phyloP scores from a whole-genome alignment of 345 rosid genomes.

The Citrus hindsii region DNA sequence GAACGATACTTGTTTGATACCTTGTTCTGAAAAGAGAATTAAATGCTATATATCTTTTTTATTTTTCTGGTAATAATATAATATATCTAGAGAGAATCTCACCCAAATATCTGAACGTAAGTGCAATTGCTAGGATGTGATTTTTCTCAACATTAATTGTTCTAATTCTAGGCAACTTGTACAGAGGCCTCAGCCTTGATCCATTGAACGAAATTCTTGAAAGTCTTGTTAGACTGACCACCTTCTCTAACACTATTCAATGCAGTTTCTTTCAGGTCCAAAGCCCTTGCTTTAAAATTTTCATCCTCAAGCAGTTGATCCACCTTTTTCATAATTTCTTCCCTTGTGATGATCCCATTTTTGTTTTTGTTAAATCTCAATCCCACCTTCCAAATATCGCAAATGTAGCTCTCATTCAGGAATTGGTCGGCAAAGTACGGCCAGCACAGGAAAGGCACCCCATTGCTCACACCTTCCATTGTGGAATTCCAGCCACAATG shows the following conservation, averaged over 20 bases:
- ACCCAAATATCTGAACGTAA: too few species aligned
- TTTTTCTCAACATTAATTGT: too few species aligned
- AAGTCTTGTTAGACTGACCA: slow-evolving; percentile 25
- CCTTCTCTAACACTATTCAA: slow-evolving; percentile 7
- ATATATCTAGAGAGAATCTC: too few species aligned
- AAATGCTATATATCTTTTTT: too few species aligned
- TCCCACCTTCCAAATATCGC: slow-evolving; percentile 52
- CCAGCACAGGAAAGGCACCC: slow-evolving; percentile 51
- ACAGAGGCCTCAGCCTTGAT: background rate
- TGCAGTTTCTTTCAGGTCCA: slow-evolving; percentile 21
- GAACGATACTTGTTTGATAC: too few species aligned
- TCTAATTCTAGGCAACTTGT: too few species aligned
- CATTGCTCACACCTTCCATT: slow-evolving; percentile 48
- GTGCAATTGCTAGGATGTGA: too few species aligned
- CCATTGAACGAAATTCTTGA: slow-evolving; percentile 26
- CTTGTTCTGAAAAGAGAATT: too few species aligned
- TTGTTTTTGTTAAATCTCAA: slow-evolving; percentile 32
- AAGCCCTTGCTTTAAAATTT: slow-evolving; percentile 20
- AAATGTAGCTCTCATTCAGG: slow-evolving; percentile 35
- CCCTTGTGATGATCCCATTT: slow-evolving; percentile 13
- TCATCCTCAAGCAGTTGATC: slow-evolving; percentile 22
- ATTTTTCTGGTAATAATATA: too few species aligned
- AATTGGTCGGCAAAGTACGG: slow-evolving; percentile 55
- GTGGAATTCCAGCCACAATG: slow-evolving; percentile 71
- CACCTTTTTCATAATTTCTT: slow-evolving; percentile 34